phyloP scores from a whole-genome alignment of 768 basidiomycete species.

The Nevesoporus exiguus region DNA sequence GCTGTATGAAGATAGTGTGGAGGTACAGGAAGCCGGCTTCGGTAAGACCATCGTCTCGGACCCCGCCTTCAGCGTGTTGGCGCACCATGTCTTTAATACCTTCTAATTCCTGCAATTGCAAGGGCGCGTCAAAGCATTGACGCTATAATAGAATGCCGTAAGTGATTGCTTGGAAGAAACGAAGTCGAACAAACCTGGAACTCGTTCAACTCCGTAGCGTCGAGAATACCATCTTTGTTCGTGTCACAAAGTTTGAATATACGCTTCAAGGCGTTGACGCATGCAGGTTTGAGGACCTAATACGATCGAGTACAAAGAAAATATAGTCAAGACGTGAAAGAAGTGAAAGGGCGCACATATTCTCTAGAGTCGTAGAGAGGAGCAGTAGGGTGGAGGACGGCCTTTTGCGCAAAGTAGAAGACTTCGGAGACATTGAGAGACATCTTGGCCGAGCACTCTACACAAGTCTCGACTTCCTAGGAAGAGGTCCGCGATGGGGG shows the following conservation, averaged over 20 bases:
- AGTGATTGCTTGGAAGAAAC: neutral
- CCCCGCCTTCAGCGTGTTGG: conserved; percentile 69
- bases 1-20: conserved; percentile 95
- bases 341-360: conserved; percentile 56
- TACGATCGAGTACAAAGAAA: conserved; percentile 9
- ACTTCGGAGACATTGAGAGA: conserved; percentile 94
- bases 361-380: conserved; percentile 96
- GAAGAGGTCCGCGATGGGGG: conserved; percentile 4
- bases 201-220: conserved; percentile 89
- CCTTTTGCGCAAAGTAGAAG: conserved; percentile 98
- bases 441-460: conserved; percentile 92
- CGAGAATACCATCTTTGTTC: conserved; percentile 91
- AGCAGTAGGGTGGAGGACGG: conserved; percentile 94
- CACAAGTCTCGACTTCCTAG: conserved; percentile 97
- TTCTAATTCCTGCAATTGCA: conserved; percentile 91
- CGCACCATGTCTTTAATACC: conserved; percentile 94
- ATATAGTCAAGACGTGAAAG: neutral
- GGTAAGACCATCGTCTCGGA: conserved; percentile 78
- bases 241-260: conserved; percentile 97
- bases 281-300: conserved; percentile 92
- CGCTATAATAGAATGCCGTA: conserved; percentile 43
- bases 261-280: conserved; percentile 78
- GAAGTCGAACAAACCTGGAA: conserved; percentile 68
- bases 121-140: conserved; percentile 92
- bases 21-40: conserved; percentile 92